A percentile compares a stretch with the other conserved stretches of the same genome.
Conservation (phyloP, 352 stramenopile genomes). For the Phytophthora fragariaefolia region DNA sequence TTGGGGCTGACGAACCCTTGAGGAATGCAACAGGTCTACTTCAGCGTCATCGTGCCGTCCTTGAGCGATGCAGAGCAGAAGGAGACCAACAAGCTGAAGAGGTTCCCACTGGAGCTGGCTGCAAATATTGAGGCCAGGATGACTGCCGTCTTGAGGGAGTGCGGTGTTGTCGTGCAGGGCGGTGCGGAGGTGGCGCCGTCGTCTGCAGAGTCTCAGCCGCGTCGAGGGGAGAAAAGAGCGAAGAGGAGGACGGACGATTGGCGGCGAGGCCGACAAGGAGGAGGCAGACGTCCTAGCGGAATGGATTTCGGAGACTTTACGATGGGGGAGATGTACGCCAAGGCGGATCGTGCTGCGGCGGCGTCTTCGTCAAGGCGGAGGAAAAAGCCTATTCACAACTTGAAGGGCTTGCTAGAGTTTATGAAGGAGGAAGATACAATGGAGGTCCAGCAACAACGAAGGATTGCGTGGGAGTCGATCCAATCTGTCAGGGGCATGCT, state of each 20-base stretch:
- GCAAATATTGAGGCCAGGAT: conserved; percentile 59
- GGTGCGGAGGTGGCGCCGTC: background rate
- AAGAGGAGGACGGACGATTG: conserved; percentile 16
- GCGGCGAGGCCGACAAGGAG: conserved; percentile 8
- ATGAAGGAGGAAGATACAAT: conserved; percentile 46
- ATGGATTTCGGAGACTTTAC: conserved; percentile 68
- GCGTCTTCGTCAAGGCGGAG: conserved; percentile 27
- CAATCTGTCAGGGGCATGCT: conserved; percentile 57
- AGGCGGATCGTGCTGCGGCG: conserved; percentile 26
- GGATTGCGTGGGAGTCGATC: conserved; percentile 59
- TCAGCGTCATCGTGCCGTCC: conserved; percentile 41
- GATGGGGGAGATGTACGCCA: conserved; percentile 51
- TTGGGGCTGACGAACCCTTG: conserved; percentile 1
- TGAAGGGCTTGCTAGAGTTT: conserved; percentile 52
- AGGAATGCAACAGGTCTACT: conserved; percentile 42
- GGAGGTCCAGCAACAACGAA: conserved; percentile 45
- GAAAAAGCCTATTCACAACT: conserved; percentile 44
- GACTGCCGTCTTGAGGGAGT: conserved; percentile 56
- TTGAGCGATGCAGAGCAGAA: conserved; percentile 7
- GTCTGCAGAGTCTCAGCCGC: conserved; percentile 3
- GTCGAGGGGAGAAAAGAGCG: conserved; percentile 10
- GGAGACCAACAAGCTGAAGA: conserved; percentile 39
- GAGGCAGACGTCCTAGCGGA: conserved; percentile 24
- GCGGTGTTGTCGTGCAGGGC: conserved; percentile 42
- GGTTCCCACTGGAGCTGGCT: conserved; percentile 55